Base-by-base conservation (phyloP, 306 rosid genomes). In the Rosa chinensis region DNA sequence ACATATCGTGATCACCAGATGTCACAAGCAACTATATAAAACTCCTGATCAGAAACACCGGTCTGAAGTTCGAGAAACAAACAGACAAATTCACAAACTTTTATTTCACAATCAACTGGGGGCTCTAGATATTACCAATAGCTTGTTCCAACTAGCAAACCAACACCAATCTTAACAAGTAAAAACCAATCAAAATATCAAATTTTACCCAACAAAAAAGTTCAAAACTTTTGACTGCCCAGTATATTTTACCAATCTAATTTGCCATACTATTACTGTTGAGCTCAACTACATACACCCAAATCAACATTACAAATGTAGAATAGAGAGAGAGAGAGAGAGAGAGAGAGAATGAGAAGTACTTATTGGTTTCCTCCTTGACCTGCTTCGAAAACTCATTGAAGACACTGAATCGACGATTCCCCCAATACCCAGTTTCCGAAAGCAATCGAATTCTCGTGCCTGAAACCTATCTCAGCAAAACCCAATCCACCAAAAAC, bases 321-420 rank as follows among this genome's bases (percentile, higher is more conserved):
- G 50, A 28, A 42, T 32, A 75, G 39, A 77, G 52, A 1, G 17
- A 68, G 66, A 53, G 7, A 43, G 5, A 12, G 55, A 25, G n/a
- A n/a, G n/a, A n/a, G n/a, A n/a, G 35, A 49, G 21, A 21, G 59
- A 72, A 68, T 56, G 14, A 77, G 56, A 63, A 45, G 37, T 87
- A 95, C 99, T 87, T 89, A 45, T 81, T 81, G 21, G 89, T 91
- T 90, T 95, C 97, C 68, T 91, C 96, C 87, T 88, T 90, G 70
- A 95, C 53, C 79, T 91, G 82, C 88, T 87, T 81, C 11, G 99
- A 93, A 78, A 91, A 93, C 53, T 91, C 96, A 69, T 91, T 90
- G 87, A 95, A 93, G 43, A 88, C 93, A 53, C 91, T 89, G 78
- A 84, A 91, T 21, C 80, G 81, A 76, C 90, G 92, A 84, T 77